phyloP scores from a whole-genome alignment of 2,329 filamentous ascomycete genomes.

The Colletotrichum godetiae region DNA sequence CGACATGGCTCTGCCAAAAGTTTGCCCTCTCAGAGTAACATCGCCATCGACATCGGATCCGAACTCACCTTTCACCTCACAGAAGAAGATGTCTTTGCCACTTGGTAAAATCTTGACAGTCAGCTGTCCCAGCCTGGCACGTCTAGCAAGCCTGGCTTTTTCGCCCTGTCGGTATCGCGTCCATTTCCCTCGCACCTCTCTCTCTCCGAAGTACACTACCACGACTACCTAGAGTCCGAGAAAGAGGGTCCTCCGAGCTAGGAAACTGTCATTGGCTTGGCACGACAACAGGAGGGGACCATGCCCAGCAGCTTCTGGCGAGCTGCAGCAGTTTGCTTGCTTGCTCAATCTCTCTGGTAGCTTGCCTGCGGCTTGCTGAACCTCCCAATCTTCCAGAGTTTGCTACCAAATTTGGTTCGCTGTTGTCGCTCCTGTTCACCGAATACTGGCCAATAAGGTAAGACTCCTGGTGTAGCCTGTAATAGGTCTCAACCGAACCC shows the following conservation, averaged over 20 bases:
- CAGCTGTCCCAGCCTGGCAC: neutral
- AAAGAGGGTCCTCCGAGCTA: neutral
- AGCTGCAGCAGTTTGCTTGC: conserved; percentile 16
- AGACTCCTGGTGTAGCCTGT: neutral
- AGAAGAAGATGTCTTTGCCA: neutral
- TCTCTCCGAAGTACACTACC: too few relatives aligned
- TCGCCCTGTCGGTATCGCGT: neutral
- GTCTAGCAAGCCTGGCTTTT: neutral
- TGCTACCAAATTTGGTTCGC: neutral
- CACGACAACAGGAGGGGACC: neutral
- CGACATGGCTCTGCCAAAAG: neutral
- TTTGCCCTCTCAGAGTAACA: neutral
- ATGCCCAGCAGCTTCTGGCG: conserved; percentile 3
- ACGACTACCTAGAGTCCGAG: neutral
- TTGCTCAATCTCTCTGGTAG: neutral
- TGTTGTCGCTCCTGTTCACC: neutral
- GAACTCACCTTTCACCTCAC: neutral
- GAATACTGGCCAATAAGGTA: neutral
- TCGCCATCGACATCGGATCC: neutral
- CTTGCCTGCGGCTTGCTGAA: neutral
- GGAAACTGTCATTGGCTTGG: neutral
- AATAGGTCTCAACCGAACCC: neutral
- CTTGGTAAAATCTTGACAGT: neutral
- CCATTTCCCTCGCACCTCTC: too few relatives aligned
- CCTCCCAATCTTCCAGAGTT: neutral